phyloP scores from a whole-genome alignment of 179 eudicot species.

The Kewa caespitosa region DNA sequence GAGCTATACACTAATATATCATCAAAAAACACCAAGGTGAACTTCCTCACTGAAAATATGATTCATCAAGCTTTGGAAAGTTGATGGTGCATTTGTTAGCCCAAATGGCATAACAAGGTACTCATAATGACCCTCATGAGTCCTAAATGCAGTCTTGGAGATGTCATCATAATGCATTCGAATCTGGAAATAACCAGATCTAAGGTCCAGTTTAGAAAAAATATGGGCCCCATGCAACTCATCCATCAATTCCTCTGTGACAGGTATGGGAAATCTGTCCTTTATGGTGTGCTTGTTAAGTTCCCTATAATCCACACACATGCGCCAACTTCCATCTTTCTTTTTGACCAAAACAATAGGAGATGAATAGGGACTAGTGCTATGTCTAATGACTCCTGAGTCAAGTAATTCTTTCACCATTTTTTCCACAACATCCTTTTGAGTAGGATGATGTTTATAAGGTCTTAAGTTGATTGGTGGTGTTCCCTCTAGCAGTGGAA shows the following conservation, averaged over 20 bases:
- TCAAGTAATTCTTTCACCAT: not conserved
- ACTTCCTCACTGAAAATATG: conserved; percentile 6
- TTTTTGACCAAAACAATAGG: conserved; percentile 4
- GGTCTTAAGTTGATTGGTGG: not conserved
- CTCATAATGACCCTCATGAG: conserved; percentile 17
- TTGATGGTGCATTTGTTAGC: conserved; percentile 5
- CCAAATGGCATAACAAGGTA: conserved; percentile 17
- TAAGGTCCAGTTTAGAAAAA: not conserved
- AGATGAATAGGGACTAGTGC: not conserved
- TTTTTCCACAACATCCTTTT: not conserved
- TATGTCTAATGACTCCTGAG: not conserved
- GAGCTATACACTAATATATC: not conserved
- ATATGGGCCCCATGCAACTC: not conserved
- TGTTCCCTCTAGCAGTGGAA: not conserved
- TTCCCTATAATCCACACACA: conserved; percentile 10
- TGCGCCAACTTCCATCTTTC: conserved; percentile 10
- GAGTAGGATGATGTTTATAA: not conserved
- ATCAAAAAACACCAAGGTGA: conserved; percentile 11
- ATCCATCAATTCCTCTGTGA: conserved; percentile 5
- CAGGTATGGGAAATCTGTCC: conserved; percentile 3
- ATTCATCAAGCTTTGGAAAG: conserved; percentile 8
- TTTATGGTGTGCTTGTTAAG: not conserved
- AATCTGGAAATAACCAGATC: conserved; percentile 1
- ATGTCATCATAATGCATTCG: not conserved
- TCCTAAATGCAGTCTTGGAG: not conserved